phyloP scores from a whole-genome alignment of 2,329 filamentous ascomycete genomes.

The Botrytis sinoallii region DNA sequence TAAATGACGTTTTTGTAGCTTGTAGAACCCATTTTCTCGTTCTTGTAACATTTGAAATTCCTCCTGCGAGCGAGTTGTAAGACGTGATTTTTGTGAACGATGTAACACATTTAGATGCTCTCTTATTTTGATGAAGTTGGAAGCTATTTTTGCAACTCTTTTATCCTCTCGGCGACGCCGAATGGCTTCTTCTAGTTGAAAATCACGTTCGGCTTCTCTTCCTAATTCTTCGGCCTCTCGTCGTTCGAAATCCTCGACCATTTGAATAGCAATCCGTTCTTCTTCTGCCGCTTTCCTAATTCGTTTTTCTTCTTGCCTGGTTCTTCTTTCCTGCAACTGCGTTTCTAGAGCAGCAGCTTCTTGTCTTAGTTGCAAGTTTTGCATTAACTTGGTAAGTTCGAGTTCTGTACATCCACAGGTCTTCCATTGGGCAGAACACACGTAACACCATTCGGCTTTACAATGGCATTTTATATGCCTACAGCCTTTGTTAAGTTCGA shows the following conservation, averaged over 20 bases:
- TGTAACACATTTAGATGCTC: constrained; percentile 42
- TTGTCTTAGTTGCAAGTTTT: constrained; percentile 36
- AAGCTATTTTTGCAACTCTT: constrained; percentile 41
- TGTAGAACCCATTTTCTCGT: constrained; percentile 39
- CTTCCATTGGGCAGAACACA: constrained; percentile 70
- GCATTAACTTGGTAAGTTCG: constrained; percentile 45
- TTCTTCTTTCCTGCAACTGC: constrained; percentile 23
- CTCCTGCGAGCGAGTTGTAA: constrained; percentile 42
- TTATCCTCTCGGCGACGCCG: constrained; percentile 42
- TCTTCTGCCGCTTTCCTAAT: constrained; percentile 35
- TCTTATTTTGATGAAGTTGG: constrained; percentile 42
- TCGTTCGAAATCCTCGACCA: constrained; percentile 49
- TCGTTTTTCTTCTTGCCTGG: constrained; percentile 29
- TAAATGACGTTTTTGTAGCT: constrained; percentile 20
- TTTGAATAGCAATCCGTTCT: constrained; percentile 43
- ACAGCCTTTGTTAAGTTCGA: constrained; percentile 76
- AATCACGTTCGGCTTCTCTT: constrained; percentile 37
- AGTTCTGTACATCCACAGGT: constrained; percentile 62
- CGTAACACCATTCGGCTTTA: constrained; percentile 79
- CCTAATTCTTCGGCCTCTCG: constrained; percentile 44
- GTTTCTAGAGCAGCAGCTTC: constrained; percentile 24
- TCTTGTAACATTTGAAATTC: constrained; percentile 37
- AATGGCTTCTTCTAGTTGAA: constrained; percentile 41
- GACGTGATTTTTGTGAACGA: constrained; percentile 42
- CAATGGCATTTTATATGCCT: constrained; percentile 88